Base-by-base conservation (phyloP, 2,329 filamentous ascomycete genomes). In the Bisporella sp. region DNA sequence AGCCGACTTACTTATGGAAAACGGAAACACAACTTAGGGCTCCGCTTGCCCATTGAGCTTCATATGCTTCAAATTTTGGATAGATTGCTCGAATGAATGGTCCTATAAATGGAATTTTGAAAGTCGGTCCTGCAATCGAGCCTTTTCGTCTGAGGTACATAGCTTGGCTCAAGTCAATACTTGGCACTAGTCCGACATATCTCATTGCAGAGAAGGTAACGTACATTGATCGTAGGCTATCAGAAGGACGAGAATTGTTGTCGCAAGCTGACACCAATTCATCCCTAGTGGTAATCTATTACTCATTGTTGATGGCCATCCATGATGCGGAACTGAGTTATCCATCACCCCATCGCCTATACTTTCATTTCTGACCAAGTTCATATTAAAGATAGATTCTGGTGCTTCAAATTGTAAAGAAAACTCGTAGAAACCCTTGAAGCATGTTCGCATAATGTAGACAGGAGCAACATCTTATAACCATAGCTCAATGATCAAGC, bases 11-110 rank as follows among this genome's bases (percentile, higher is more conserved):
- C 84, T 91, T 91, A 75, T 92, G 87, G 67, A 92, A 91, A 56
- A 92, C 82, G 1, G 85, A 90, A 13, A 92, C 86, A 61, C 87
- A 92, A 66, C 86, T 90, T 51, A 91, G 73, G 21, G 83, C 78
- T n/a, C 84, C 87, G 52, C 84, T 89, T 11, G 79, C 75, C 87
- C 87, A 91, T 72, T 92, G 89, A 9, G 74, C 78, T 60, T 87
- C 77, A 68, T 91, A 92, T 44, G 78, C 73, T 28, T 79, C 77
- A 65, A 91, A 91, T 56, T 84, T 81, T 5, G 87, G 87, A 59
- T 87, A 76, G 31, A 91, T 74, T 3, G 84, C 86, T 62, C 89
- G 78, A 29, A 91, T 69, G 65, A 91, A 91, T 0, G 87, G 87
- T 1, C 87, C 87, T 67, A 89, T 83, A 59, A 85, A 77, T 0